These are phyloP conservation scores for Rhizoclosmatium globosum DNA, from an alignment of 192 early-diverging fungal genomes.

Conservation along the genomic window DNA sequence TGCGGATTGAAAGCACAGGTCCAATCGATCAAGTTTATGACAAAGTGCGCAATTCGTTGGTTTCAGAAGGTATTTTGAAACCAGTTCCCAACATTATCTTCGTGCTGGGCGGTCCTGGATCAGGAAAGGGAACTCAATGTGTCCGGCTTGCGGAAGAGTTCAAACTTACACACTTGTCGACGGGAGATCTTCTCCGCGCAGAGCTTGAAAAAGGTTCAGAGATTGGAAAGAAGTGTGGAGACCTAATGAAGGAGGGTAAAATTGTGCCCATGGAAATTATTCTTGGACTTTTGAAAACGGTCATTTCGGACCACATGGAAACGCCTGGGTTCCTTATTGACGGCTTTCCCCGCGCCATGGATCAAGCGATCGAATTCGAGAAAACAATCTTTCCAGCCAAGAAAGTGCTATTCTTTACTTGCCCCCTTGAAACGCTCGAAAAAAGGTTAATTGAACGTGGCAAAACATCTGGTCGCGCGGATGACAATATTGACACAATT, in stretches of 20 bases:
- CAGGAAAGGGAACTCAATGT: conserved; percentile 85
- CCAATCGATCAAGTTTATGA: conserved; percentile 25
- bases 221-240: conserved; percentile 81
- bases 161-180: conserved; percentile 93
- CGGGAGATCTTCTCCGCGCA: conserved; percentile 92
- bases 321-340: conserved; percentile 64
- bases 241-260: conserved; percentile 90
- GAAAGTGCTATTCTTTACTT: conserved; percentile 52
- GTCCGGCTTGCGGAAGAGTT: conserved; percentile 82
- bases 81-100: conserved; percentile 13
- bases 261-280: conserved; percentile 94
- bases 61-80: conserved; percentile 16
- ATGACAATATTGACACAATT: conserved; percentile 69
- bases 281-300: conserved; percentile 80
- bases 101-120: conserved; percentile 49
- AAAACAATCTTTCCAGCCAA: conserved; percentile 45
- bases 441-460: conserved; percentile 62
- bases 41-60: not conserved
- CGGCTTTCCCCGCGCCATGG: conserved; percentile 72
- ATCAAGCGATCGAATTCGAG: conserved; percentile 65
- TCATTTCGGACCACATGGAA: conserved; percentile 72
- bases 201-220: conserved; percentile 69
- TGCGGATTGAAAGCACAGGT: conserved; percentile 34
- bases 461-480: conserved; percentile 60
- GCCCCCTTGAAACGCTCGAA: conserved; percentile 58